Evolutionary conservation across 495 filamentous ascomycete genomes (phyloP), one percentile per base, ranked within the genome.

Genomic region (Lophiotrema nucula): DNA sequence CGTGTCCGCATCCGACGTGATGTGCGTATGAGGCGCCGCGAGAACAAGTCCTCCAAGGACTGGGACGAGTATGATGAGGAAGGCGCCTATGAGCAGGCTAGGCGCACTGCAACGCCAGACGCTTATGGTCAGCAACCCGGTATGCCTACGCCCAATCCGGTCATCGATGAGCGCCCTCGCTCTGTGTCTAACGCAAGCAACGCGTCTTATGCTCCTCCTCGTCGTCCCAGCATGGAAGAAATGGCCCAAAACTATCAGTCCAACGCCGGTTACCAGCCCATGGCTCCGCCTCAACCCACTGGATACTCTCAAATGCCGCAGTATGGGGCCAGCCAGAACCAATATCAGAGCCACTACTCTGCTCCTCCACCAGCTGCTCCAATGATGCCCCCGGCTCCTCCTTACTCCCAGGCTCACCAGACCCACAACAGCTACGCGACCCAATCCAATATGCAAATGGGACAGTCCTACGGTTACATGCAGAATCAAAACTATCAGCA

Each of bases 1-100:
- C 90, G 95, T 56, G 93, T 98, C 38, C 87, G 93, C 23, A 98
- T 98, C 66, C 83, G 93, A 58, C 88, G 93, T 60, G 93, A 98
- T 79, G 93, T 98, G 15, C 85, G 93, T 41, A 98, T 98, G 93
- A 86, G 93, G 72, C 83, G 92, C 56, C 85, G 90, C 21, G 88
- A 91, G 26, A 82, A 82, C 57, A 90, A 95, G 78, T 51, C 61
- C 16, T 52, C 70, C 15, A 79, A 84, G 42, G 73, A 73, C 44
- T 73, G 71, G 72, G 79, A 82, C 35, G 82, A 83, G 31, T 86
- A 86, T 42, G 85, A 86, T 33, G 86, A 89, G 2, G 82, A 87
- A 45, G 79, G 70, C 43, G 68, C 75, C 3, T 81, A 82, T 58
- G 74, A 80, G 26, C 78, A 82, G 25, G 77, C 79, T 1, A 66